Conservation (phyloP, 768 basidiomycete genomes). For the Gymnopilus junonius region DNA sequence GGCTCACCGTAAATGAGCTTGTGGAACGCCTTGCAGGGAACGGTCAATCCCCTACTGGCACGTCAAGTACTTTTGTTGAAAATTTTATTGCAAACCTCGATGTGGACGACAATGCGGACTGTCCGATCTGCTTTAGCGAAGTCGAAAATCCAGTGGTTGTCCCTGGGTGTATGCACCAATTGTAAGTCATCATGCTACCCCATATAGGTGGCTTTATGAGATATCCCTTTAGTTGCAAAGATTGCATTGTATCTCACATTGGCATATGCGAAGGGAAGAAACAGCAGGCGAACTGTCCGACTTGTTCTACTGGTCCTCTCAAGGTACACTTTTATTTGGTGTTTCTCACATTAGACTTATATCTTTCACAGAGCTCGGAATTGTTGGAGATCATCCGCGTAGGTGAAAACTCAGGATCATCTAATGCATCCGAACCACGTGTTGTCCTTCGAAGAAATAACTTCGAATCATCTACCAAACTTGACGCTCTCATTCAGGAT, state of each 20-base stretch:
- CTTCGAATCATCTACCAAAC: conserved; percentile 89
- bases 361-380: conserved; percentile 50
- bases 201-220: not conserved
- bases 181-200: conserved; percentile 45
- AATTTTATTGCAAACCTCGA: conserved; percentile 67
- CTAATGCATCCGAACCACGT: conserved; percentile 36
- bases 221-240: conserved; percentile 65
- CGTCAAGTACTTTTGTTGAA: conserved; percentile 56
- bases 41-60: conserved; percentile 34
- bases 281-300: conserved; percentile 78
- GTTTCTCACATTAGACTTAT: not conserved
- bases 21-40: conserved; percentile 54
- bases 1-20: conserved; percentile 60
- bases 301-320: conserved; percentile 73
- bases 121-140: conserved; percentile 81
- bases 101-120: conserved; percentile 62
- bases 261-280: conserved; percentile 69
- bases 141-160: conserved; percentile 74
- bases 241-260: conserved; percentile 82
- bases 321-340: conserved; percentile 40
- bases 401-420: conserved; percentile 24
- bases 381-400: conserved; percentile 64
- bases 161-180: conserved; percentile 78
- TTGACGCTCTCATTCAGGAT: conserved; percentile 79
- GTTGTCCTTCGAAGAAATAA: conserved; percentile 77